phyloP scores from a whole-genome alignment of 306 rosid species.

The Crotalaria pallida region DNA sequence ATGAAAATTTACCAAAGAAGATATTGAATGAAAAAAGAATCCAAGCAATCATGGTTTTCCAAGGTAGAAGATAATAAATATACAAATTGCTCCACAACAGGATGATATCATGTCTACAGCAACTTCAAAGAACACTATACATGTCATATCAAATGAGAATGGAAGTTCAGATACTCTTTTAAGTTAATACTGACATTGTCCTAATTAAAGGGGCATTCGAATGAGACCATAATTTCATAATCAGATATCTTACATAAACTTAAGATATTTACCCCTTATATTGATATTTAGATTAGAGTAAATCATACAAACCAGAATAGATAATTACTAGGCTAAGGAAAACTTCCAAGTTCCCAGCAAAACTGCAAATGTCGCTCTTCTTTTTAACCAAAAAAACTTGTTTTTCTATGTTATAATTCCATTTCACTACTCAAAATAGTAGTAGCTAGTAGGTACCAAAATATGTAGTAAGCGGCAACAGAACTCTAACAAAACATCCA shows the following conservation, averaged over 20 bases:
- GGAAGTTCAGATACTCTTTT: background rate
- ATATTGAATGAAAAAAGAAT: background rate
- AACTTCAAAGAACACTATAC: background rate
- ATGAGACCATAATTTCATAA: background rate
- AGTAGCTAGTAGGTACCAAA: background rate
- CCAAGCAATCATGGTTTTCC: too few relatives aligned
- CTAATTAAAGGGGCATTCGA: background rate
- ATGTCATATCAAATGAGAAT: background rate
- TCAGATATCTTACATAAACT: background rate
- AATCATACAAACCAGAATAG: background rate
- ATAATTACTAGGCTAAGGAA: background rate
- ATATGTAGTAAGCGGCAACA: background rate
- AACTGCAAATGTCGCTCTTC: background rate
- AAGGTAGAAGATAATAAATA: background rate
- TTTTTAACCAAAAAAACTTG: background rate
- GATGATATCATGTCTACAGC: background rate
- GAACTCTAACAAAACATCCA: background rate
- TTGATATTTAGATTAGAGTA: background rate
- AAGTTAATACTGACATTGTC: background rate
- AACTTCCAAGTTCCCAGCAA: background rate
- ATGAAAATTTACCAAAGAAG: background rate
- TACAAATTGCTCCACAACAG: background rate
- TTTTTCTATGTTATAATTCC: background rate
- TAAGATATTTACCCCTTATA: background rate
- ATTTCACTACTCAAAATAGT: background rate